Percentiles rank a stretch among this genome's conserved stretches.
Conservation (phyloP, 495 filamentous ascomycete genomes). For the Penicillium mononematosum region DNA sequence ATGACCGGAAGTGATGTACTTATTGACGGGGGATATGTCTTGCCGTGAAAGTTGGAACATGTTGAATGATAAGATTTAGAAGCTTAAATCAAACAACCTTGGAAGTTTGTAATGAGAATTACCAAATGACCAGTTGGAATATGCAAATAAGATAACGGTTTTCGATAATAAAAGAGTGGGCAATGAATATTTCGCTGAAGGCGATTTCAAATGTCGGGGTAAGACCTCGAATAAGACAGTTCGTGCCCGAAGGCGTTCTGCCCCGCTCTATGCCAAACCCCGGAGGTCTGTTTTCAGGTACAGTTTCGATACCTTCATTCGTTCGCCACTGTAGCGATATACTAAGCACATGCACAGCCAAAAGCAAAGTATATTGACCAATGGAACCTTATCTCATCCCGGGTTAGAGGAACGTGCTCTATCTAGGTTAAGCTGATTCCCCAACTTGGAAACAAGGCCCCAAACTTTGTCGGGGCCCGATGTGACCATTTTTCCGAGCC, state of each 20-base stretch:
- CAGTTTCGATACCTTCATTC: background rate
- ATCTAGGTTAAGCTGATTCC: background rate
- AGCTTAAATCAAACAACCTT: background rate
- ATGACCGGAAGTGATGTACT: slow-evolving; percentile 66
- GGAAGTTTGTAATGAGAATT: background rate
- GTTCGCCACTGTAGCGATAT: background rate
- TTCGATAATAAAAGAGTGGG: too few species aligned
- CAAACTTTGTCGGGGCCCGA: background rate
- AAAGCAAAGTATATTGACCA: background rate
- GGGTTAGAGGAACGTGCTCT: background rate
- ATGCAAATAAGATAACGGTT: background rate
- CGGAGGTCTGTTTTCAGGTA: background rate
- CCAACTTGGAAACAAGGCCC: background rate
- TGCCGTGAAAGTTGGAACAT: slow-evolving; percentile 16
- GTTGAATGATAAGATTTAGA: background rate
- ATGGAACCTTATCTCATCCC: background rate
- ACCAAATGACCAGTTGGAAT: background rate
- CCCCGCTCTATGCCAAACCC: slow-evolving; percentile 1
- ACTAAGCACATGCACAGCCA: background rate
- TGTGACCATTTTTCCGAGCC: slow-evolving; percentile 3
- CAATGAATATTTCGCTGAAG: background rate
- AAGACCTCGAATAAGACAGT: background rate
- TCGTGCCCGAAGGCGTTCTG: background rate
- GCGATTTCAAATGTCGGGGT: background rate
- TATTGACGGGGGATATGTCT: slow-evolving; percentile 59